phyloP scores from a whole-genome alignment of 2,329 filamentous ascomycete species.

The Lasiodiplodia sp. region DNA sequence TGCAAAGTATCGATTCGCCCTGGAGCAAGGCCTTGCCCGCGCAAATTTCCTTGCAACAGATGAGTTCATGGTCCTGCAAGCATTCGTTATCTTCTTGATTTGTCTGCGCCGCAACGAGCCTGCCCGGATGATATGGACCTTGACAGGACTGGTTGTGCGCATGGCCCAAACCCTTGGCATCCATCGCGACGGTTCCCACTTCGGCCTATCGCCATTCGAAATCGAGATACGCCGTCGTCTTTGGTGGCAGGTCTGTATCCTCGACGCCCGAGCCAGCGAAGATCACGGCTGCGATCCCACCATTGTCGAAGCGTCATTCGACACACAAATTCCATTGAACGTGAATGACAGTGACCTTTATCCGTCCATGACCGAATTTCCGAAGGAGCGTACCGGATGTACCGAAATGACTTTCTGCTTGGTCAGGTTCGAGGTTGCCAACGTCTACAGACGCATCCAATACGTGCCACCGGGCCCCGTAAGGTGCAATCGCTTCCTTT shows the following conservation, averaged over 20 bases:
- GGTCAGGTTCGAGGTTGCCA: constrained; percentile 61
- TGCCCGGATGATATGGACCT: constrained; percentile 63
- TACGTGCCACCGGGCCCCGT: constrained; percentile 54
- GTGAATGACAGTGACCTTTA: constrained; percentile 62
- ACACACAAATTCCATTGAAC: constrained; percentile 66
- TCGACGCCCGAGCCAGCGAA: constrained; percentile 68
- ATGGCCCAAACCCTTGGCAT: constrained; percentile 68
- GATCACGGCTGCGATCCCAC: constrained; percentile 70
- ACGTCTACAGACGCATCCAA: constrained; percentile 55
- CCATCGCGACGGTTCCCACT: constrained; percentile 65
- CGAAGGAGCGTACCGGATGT: constrained; percentile 58
- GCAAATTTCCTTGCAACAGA: constrained; percentile 69
- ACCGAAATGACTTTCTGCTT: constrained; percentile 66
- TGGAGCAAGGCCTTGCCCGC: constrained; percentile 69
- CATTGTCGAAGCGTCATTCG: constrained; percentile 65
- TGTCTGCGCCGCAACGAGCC: constrained; percentile 60
- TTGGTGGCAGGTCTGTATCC: constrained; percentile 67
- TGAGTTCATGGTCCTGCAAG: constrained; percentile 68
- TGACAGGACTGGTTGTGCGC: constrained; percentile 65
- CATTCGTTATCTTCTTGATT: constrained; percentile 68
- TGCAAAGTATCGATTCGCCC: constrained; percentile 66
- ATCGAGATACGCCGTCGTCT: constrained; percentile 66
- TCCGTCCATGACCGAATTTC: constrained; percentile 58
- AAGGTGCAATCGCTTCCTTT: constrained; percentile 52
- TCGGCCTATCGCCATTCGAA: constrained; percentile 65